A percentile compares a stretch with the other conserved stretches of the same genome.
Conservation (phyloP, 257 asterid genomes). For the Euphrasia confusa region DNA sequence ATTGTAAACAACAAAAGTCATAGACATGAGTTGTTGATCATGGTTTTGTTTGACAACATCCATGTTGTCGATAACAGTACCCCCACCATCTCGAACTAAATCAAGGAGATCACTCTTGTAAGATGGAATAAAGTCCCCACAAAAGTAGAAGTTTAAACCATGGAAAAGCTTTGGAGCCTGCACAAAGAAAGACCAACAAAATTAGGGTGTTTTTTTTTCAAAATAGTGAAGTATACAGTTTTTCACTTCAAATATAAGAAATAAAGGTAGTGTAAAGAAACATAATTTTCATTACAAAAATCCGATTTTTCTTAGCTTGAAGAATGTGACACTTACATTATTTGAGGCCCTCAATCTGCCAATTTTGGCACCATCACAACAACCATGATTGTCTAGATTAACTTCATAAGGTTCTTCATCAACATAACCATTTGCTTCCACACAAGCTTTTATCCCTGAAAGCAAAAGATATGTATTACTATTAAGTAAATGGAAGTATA, state of each 20-base stretch:
- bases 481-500: not conserved
- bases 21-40: constrained; percentile 15
- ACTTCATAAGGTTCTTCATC: constrained; percentile 78
- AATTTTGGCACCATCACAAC: constrained; percentile 60
- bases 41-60: constrained; percentile 29
- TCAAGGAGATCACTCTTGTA: constrained; percentile 66
- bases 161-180: constrained; percentile 78
- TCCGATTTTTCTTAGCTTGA: too few relatives aligned
- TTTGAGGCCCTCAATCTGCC: constrained; percentile 61
- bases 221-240: not conserved
- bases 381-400: constrained; percentile 73
- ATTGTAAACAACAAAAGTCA: constrained; percentile 49
- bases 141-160: constrained; percentile 50
- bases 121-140: constrained; percentile 55
- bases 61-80: constrained; percentile 35
- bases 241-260: too few relatives aligned
- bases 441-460: constrained; percentile 76
- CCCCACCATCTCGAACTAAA: constrained; percentile 69
- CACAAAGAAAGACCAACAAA: not conserved
- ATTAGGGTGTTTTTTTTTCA: not conserved
- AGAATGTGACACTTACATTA: constrained; percentile 41
- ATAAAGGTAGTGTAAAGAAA: too few relatives aligned
- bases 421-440: constrained; percentile 47
- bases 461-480: constrained; percentile 5
- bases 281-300: too few relatives aligned